Conservation (phyloP, 306 rosid genomes). For the Inga leiocalycina region DNA sequence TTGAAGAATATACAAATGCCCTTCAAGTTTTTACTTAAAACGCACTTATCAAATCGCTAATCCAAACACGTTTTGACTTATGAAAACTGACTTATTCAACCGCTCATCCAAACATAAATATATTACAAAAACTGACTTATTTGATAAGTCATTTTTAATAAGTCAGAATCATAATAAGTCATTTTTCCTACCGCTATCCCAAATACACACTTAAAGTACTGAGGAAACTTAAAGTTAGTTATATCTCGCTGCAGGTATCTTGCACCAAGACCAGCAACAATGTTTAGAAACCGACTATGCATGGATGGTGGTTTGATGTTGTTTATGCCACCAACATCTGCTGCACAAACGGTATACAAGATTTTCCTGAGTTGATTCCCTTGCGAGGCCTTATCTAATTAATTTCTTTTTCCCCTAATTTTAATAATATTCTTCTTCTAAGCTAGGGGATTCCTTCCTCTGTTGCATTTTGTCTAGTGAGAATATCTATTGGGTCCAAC, state of each 20-base stretch:
- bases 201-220: too few species aligned
- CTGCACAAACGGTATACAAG: constrained; percentile 65
- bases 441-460: background rate
- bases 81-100: too few species aligned
- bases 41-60: too few species aligned
- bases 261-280: constrained; percentile 90
- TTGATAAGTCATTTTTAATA: too few species aligned
- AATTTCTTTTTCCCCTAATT: background rate
- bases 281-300: constrained; percentile 87
- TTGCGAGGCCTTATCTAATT: constrained; percentile 12
- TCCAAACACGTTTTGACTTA: too few species aligned
- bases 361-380: constrained; percentile 31
- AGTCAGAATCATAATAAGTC: too few species aligned
- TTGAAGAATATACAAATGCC: too few species aligned
- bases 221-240: constrained; percentile 14
- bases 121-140: too few species aligned
- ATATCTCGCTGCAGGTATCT: constrained; percentile 62
- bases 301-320: constrained; percentile 94
- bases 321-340: constrained; percentile 98
- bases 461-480: background rate
- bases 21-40: too few species aligned
- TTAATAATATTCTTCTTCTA: background rate
- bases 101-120: too few species aligned
- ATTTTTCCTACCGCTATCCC: too few species aligned
- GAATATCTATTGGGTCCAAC: constrained; percentile 8